Evolutionary conservation across 164 flowering plant genomes (phyloP).

Genomic region (Chloranthus sessilifolius): DNA sequence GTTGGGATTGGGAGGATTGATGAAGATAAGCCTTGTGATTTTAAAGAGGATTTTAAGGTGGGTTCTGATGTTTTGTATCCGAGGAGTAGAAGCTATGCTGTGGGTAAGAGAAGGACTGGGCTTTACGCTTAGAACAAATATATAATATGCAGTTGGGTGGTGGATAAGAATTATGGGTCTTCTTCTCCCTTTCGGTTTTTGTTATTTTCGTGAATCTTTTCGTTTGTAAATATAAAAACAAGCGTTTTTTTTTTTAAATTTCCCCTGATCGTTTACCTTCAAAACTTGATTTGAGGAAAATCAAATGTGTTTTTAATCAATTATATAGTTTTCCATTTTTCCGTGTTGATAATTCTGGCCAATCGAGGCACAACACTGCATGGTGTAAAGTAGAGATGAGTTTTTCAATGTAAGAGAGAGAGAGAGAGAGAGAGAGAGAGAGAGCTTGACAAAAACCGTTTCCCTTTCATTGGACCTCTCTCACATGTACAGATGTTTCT

Average conservation of each 20-base stretch:
- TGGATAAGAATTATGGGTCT: background rate
- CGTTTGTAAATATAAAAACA: background rate
- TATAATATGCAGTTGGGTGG: background rate
- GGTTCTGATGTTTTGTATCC: background rate
- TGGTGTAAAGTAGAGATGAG: background rate
- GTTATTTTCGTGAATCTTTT: background rate
- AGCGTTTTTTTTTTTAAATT: background rate
- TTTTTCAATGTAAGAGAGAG: background rate
- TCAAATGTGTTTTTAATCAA: background rate
- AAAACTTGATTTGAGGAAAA: background rate
- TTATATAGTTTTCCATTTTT: background rate
- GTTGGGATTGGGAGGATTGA: conserved; percentile 63
- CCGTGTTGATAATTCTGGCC: background rate
- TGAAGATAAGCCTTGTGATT: conserved; percentile 54
- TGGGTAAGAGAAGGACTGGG: conserved; percentile 2
- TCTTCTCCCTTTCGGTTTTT: background rate
- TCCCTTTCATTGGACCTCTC: background rate
- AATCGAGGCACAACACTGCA: too few relatives aligned
- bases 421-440: conserved; percentile 2
- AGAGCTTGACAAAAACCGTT: background rate
- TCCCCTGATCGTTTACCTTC: background rate
- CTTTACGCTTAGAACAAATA: background rate
- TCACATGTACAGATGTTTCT: background rate
- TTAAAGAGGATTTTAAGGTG: conserved; percentile 19
- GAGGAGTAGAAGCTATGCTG: conserved; percentile 8